These are phyloP conservation scores for Dioscorea zingiberensis DNA, from an alignment of 106 monocot species.

Conservation along the genomic window DNA sequence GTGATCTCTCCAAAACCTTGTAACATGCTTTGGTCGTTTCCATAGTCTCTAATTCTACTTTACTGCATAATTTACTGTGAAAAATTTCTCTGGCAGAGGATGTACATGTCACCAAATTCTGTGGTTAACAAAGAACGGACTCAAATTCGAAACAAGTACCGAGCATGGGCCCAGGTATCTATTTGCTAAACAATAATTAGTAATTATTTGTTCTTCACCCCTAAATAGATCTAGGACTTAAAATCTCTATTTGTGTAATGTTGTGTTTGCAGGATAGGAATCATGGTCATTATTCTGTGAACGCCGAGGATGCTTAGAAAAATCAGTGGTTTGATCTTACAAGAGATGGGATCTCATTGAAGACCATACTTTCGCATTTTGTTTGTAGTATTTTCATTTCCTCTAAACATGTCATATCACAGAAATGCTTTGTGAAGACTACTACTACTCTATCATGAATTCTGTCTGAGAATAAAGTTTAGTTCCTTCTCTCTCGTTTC, in stretches of 20 bases:
- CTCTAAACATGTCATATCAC: too few relatives aligned
- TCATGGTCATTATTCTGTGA: constrained; percentile 8
- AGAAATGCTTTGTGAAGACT: too few relatives aligned
- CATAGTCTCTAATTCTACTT: too few relatives aligned
- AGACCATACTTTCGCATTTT: background rate
- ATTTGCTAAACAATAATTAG: background rate
- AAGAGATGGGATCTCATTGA: background rate
- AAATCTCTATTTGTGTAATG: background rate
- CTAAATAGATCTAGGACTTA: background rate
- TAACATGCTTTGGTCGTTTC: too few relatives aligned
- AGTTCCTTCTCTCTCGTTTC: too few relatives aligned
- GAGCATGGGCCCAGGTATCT: constrained; percentile 68
- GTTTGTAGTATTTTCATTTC: too few relatives aligned
- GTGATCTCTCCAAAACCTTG: too few relatives aligned
- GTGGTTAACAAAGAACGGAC: constrained; percentile 56
- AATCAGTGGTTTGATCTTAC: background rate
- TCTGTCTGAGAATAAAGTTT: too few relatives aligned
- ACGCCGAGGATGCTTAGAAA: constrained; percentile 4
- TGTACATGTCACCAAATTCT: constrained; percentile 62
- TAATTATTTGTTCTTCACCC: too few relatives aligned
- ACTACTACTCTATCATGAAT: too few relatives aligned
- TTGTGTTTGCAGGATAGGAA: constrained; percentile 8
- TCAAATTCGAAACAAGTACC: constrained; percentile 60
- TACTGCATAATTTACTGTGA: background rate
- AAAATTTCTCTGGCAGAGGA: constrained; percentile 44